Evolutionary conservation across 2,329 filamentous ascomycete genomes (phyloP).

Genomic region (Grosmannia serpens): DNA sequence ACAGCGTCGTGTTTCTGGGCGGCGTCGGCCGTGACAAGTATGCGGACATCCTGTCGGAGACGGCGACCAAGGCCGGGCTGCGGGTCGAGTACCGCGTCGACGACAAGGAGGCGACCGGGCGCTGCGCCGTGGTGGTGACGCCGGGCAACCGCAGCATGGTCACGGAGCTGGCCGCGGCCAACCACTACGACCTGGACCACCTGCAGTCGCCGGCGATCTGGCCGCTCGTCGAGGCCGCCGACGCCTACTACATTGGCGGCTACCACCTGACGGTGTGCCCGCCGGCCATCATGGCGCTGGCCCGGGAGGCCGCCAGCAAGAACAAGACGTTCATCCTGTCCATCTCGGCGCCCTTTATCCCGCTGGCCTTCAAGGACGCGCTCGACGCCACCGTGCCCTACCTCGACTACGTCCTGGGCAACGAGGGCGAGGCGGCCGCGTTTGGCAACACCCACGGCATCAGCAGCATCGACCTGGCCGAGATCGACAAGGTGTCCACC

Average conservation of each 20-base stretch:
- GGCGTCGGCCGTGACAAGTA: constrained; percentile 95
- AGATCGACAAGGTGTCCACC: constrained; percentile 48
- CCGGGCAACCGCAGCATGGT: constrained; percentile 90
- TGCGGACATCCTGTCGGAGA: constrained; percentile 74
- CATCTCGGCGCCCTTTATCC: constrained; percentile 89
- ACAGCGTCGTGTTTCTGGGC: constrained; percentile 88
- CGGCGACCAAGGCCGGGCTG: constrained; percentile 77
- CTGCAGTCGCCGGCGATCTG: constrained; percentile 86
- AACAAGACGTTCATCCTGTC: constrained; percentile 91
- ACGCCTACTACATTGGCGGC: constrained; percentile 86
- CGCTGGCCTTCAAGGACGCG: constrained; percentile 94
- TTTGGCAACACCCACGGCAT: constrained; percentile 77
- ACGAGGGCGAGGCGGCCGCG: constrained; percentile 85
- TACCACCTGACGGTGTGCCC: constrained; percentile 97
- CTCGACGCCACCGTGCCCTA: constrained; percentile 78
- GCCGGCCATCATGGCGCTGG: constrained; percentile 78
- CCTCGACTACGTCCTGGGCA: constrained; percentile 93
- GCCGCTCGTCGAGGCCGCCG: constrained; percentile 78
- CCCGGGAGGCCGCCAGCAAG: constrained; percentile 74
- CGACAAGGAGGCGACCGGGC: constrained; percentile 70
- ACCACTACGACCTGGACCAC: constrained; percentile 93
- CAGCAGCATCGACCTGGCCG: constrained; percentile 25
- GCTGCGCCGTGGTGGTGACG: constrained; percentile 93
- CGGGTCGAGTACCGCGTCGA: constrained; percentile 93
- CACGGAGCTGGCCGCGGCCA: constrained; percentile 91